Base-by-base conservation (phyloP, 176 grass and related monocot genomes). In the Microstegium vimineum region DNA sequence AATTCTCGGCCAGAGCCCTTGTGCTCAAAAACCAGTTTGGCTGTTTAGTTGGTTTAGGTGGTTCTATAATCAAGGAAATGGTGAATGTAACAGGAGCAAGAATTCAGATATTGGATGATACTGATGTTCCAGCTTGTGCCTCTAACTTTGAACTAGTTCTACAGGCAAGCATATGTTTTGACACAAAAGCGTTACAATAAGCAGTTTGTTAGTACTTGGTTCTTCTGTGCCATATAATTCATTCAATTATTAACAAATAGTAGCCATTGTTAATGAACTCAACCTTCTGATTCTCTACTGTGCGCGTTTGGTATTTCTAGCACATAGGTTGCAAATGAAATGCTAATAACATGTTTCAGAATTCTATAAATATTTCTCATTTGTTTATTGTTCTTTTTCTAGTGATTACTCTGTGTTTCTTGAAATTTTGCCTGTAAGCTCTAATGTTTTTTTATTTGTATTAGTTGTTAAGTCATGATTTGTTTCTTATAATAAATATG, bases 141-240 rank as follows among this genome's bases (percentile, higher is more conserved):
- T 83, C 86, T 66, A 26, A 72, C 26, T 83, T 65, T 73, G 86
- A 88, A 46, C 43, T 52, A 59, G 59, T 88, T 88, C 22, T 88
- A 68, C 74, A 88, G 86, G 86, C 59, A 83, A 88, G 86, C 66
- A n/a, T 66, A 65, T 72, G 30, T 76, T 87, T 75, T 56, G 10
- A 20, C 71, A 41, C 34, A 41, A 78, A 54, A 77, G 34, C 10
- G 43, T 54, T 71, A 33, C 14, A 77, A 60, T 43, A 75, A 27
- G 47, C 6, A 23, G 30, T 64, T 41, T 64, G 26, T 33, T 65
- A 9, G 7, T 83, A 40, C 23, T 42, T 77, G 64, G 70, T 77
- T 83, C 54, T 69, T 79, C 6, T 25, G 26, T 61, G 47, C 65
- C 9, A 31, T 45, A 11, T 45, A 65, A 23, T 26, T 47, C 6